Evolutionary conservation across 2,329 filamentous ascomycete species (phyloP).

Genomic region (Daldinia eschscholtzii): DNA sequence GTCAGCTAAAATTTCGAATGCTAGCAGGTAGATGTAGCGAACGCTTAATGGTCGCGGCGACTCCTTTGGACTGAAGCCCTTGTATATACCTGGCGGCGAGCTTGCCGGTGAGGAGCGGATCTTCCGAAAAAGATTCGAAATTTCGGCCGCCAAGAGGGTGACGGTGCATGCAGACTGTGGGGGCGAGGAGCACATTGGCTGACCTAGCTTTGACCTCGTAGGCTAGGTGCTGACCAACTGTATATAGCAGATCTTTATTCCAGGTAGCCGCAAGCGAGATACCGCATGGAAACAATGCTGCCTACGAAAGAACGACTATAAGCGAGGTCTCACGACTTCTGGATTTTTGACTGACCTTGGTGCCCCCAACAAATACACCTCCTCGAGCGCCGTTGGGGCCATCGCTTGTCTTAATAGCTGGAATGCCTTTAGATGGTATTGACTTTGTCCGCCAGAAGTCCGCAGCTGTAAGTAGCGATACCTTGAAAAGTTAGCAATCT

Average conservation of each 20-base stretch:
- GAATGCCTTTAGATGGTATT: conserved; percentile 72
- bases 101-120: conserved; percentile 81
- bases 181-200: conserved; percentile 79
- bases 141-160: conserved; percentile 86
- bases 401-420: conserved; percentile 75
- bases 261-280: conserved; percentile 84
- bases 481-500: conserved; percentile 54
- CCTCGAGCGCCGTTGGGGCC: conserved; percentile 78
- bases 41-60: conserved; percentile 85
- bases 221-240: conserved; percentile 78
- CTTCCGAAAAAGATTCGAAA: conserved; percentile 89
- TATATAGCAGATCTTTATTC: conserved; percentile 76
- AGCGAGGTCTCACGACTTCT: not conserved
- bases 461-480: conserved; percentile 70
- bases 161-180: conserved; percentile 85
- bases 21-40: conserved; percentile 42
- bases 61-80: conserved; percentile 78
- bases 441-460: conserved; percentile 79
- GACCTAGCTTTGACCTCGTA: conserved; percentile 79
- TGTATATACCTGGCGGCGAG: conserved; percentile 79
- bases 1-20: conserved; percentile 35
- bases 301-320: conserved; percentile 57
- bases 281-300: conserved; percentile 83
- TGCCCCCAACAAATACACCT: conserved; percentile 76
- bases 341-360: conserved; percentile 60